Base-by-base conservation (phyloP, 2,329 filamentous ascomycete genomes). In the Exophiala dermatitidis region DNA sequence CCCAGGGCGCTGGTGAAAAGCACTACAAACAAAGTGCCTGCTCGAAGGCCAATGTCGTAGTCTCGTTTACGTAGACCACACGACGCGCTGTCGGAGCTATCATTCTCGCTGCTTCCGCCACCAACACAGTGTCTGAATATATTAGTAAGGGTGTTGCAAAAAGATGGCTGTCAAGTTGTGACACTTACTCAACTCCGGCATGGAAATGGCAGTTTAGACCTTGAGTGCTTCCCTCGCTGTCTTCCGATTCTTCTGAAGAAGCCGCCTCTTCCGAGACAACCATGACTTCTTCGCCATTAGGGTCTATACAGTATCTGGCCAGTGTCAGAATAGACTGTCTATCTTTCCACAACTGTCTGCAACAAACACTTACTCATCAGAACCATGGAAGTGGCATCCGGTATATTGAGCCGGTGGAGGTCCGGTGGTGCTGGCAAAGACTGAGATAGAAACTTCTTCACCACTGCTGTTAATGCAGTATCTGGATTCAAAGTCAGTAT, bases 11-110 rank as follows among this genome's bases (percentile, higher is more conserved):
- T 86, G 1, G 85, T 86, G 0, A 73, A 77, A 1, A 90, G 73
- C 43, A 90, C 81, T 33, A 82, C 85, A 63, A 90, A 90, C 19
- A 90, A 69, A 0, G 88, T 77, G 1, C 86, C 86, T 47, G 89
- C 75, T 5, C 86, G 79, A 2, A 90, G 74, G 1, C 75, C 74
- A 19, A 88, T 73, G 61, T 90, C 80, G 70, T 89, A 90, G 32
- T 80, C 71, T 50, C 60, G 55, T 33, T 51, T 28, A 26, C 38
- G 48, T 12, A 55, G 32, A 47, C 85, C 71, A 34, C 72, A 67
- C 6, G 40, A 45, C 5, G 31, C 64, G 67, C 7, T 69, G 70
- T 1, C 73, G 28, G 64, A 60, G 46, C 66, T 65, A 57, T 75
- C 75, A 37, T 68, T 68, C 52, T 74, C 74, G 7, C 69, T 19